Evolutionary conservation across 495 filamentous ascomycete species (phyloP), one percentile per base, ranked within the genome.

Genomic region (Hyaloscypha variabilis): DNA sequence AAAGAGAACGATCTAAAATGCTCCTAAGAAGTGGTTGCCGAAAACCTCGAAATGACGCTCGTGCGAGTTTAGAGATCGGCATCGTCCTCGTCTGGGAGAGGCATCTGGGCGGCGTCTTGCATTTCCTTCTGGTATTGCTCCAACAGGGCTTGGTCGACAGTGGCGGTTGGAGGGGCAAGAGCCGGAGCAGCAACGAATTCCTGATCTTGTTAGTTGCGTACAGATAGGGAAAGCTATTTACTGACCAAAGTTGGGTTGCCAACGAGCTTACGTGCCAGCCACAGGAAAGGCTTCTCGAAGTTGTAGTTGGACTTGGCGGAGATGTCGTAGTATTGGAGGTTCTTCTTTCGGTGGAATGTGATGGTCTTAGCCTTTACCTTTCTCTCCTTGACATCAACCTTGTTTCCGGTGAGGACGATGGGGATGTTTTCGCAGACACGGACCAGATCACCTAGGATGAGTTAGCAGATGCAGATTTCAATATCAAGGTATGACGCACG

Each of bases 351-450:
- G 85, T 99, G 96, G 91, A 99, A 99, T 68, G 96, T 99, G 84
- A 99, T 99, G 74, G 95, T 96, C 91, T 99, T 99, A 72, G 96
- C 96, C 88, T 99, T 99, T 74, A 99, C 96, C 83, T 99, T 99
- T 78, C 96, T 91, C 88, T 99, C 96, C 89, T 99, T 99, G 68
- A 99, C 96, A 73, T 99, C 96, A 79, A 99, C 96, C 87, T 99
- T 99, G 90, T 99, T 99, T 80, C 96, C 96, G 78, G 86, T 90
- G 63, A 99, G 90, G 71, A 98, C 96, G 77, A 99, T 98, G 69
- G 96, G 96, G 77, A 99, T 94, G 82, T 96, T 96, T 87, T 99
- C 96, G 85, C 96, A 99, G 73, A 99, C 96, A 78, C 96, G 96
- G 83, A 97, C 94, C 72, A 99, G 88, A 72, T 99, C 96, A 85